Percentiles rank a stretch among this genome's conserved stretches.
phyloP scores from a whole-genome alignment of 2,329 filamentous ascomycete species.

The Penicillium janthinellum region DNA sequence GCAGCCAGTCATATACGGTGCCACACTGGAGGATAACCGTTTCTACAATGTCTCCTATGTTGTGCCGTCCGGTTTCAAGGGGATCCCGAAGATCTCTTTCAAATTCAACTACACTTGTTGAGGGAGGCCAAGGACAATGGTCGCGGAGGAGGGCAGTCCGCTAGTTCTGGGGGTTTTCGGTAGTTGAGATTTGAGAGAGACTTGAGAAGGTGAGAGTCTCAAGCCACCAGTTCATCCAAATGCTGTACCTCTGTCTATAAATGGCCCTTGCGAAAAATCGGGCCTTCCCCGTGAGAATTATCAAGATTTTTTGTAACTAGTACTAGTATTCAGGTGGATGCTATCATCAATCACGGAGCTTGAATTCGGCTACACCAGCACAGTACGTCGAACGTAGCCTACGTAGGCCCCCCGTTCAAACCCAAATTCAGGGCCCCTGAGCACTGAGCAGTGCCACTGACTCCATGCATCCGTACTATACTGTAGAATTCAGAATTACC shows the following conservation, averaged over 20 bases:
- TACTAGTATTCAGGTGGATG: too few relatives aligned
- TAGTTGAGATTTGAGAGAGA: neutral
- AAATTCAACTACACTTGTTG: conserved; percentile 37
- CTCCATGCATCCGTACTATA: neutral
- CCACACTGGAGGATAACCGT: conserved; percentile 44
- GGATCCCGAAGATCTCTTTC: conserved; percentile 33
- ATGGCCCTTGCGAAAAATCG: too few relatives aligned
- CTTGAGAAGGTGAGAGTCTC: neutral
- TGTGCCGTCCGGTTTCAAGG: conserved; percentile 41
- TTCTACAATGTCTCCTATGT: conserved; percentile 53
- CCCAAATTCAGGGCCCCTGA: too few relatives aligned
- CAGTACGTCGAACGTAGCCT: too few relatives aligned
- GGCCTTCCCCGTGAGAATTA: too few relatives aligned
- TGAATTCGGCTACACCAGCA: too few relatives aligned
- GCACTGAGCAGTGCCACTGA: neutral
- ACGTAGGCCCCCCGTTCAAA: too few relatives aligned
- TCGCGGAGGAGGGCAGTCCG: neutral
- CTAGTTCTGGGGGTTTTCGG: neutral
- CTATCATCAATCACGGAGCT: too few relatives aligned
- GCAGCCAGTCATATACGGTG: conserved; percentile 42
- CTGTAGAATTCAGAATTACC: neutral
- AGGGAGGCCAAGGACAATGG: neutral
- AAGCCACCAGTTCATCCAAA: neutral
- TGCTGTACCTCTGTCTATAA: too few relatives aligned
- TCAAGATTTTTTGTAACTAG: too few relatives aligned